Conservation (phyloP, 148 eudicot species). For the Rhododendron williamsianum region DNA sequence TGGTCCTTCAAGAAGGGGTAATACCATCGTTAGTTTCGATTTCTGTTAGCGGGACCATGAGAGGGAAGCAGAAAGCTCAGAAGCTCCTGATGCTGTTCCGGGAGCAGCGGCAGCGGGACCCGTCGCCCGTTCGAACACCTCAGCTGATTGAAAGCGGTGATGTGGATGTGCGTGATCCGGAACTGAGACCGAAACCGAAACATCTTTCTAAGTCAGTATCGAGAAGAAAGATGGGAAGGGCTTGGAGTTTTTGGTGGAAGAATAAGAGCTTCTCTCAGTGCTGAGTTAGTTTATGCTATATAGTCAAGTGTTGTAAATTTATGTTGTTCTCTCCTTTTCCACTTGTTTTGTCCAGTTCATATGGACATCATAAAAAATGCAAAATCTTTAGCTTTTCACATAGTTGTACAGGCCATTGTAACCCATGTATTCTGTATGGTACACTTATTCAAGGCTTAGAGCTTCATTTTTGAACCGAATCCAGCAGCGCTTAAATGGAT, state of each 20-base stretch:
- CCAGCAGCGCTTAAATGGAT: not conserved
- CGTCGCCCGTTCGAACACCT: conserved; percentile 23
- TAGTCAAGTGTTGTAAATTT: conserved; percentile 34
- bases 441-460: not conserved
- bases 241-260: conserved; percentile 67
- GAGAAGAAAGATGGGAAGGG: conserved; percentile 49
- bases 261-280: conserved; percentile 55
- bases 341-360: conserved; percentile 17
- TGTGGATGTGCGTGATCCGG: conserved; percentile 15
- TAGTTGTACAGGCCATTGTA: conserved; percentile 41
- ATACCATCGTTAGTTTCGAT: conserved; percentile 83
- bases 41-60: conserved; percentile 79
- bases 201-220: conserved; percentile 43
- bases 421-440: not conserved
- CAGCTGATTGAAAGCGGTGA: conserved; percentile 7
- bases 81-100: conserved; percentile 84
- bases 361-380: not conserved
- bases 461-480: not conserved
- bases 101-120: conserved; percentile 77
- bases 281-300: conserved; percentile 14
- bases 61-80: conserved; percentile 87
- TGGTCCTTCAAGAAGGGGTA: conserved; percentile 94
- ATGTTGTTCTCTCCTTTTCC: conserved; percentile 14
- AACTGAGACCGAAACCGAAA: conserved; percentile 33
- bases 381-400: not conserved